Evolutionary conservation across 2,329 filamentous ascomycete species (phyloP).

Genomic region (Colletotrichum paranaense): DNA sequence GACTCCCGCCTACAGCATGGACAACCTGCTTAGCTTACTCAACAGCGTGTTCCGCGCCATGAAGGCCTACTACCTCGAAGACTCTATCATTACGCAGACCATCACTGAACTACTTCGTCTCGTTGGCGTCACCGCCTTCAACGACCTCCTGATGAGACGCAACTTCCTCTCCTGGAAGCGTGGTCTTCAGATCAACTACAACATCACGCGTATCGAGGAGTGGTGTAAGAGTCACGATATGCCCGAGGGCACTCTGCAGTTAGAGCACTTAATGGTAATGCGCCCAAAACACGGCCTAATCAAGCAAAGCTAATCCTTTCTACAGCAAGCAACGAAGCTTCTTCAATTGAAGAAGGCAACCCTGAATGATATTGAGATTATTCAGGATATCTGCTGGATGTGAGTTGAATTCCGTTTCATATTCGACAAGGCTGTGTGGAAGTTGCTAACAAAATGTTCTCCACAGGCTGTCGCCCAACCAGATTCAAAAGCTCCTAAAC

Average conservation of each 20-base stretch:
- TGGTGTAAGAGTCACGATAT: slow-evolving; percentile 99
- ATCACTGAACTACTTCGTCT: slow-evolving; percentile 92
- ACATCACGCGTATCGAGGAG: slow-evolving; percentile 98
- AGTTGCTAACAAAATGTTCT: not conserved
- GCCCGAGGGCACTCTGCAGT: slow-evolving; percentile 96
- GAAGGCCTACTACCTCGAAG: slow-evolving; percentile 98
- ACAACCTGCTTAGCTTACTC: slow-evolving; percentile 92
- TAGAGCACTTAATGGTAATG: slow-evolving; percentile 95
- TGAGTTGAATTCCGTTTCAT: slow-evolving; percentile 63
- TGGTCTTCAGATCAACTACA: slow-evolving; percentile 99
- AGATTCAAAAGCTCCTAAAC: slow-evolving; percentile 98
- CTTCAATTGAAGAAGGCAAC: slow-evolving; percentile 99
- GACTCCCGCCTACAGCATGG: slow-evolving; percentile 98
- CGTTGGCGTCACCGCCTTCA: slow-evolving; percentile 97
- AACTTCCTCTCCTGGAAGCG: slow-evolving; percentile 99
- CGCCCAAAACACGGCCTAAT: not conserved
- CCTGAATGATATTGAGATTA: slow-evolving; percentile 98
- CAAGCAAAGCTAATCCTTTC: slow-evolving; percentile 36
- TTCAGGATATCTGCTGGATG: slow-evolving; percentile 99
- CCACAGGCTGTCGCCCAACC: slow-evolving; percentile 90
- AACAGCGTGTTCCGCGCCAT: slow-evolving; percentile 99
- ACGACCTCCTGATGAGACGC: slow-evolving; percentile 95
- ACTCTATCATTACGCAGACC: slow-evolving; percentile 94
- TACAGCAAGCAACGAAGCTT: slow-evolving; percentile 94
- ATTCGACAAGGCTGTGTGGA: not conserved